phyloP scores from a whole-genome alignment of 179 eudicot genomes.

The Spinacia oleracea region DNA sequence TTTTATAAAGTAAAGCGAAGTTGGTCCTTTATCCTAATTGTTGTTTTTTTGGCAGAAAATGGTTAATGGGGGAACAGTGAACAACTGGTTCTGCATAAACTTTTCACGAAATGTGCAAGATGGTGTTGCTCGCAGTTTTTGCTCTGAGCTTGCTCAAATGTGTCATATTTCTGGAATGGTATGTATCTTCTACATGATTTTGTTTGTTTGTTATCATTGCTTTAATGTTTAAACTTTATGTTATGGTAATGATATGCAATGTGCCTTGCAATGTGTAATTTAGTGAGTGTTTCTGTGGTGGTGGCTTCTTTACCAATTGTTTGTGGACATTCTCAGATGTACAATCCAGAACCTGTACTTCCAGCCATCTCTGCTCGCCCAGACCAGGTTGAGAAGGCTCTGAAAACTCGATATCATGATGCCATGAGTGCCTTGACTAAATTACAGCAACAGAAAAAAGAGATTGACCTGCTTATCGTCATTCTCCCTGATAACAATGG shows the following conservation, averaged over 20 bases:
- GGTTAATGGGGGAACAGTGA: slow-evolving; percentile 82
- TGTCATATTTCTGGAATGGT: slow-evolving; percentile 83
- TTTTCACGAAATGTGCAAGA: slow-evolving; percentile 75
- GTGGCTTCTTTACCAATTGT: background rate
- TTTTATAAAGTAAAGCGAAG: too few relatives aligned
- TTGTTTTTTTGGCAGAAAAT: slow-evolving; percentile 55
- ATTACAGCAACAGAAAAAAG: slow-evolving; percentile 53
- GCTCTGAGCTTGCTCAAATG: slow-evolving; percentile 81
- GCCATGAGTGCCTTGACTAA: slow-evolving; percentile 66
- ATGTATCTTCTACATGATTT: slow-evolving; percentile 12
- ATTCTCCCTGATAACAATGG: slow-evolving; percentile 90
- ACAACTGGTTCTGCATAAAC: slow-evolving; percentile 74
- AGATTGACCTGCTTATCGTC: slow-evolving; percentile 75
- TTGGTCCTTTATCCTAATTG: background rate
- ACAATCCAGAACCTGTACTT: slow-evolving; percentile 63
- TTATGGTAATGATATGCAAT: background rate
- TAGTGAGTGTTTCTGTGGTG: background rate
- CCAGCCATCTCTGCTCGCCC: slow-evolving; percentile 63
- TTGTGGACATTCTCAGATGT: slow-evolving; percentile 37
- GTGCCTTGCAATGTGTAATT: background rate
- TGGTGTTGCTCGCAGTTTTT: slow-evolving; percentile 52
- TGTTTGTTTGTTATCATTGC: background rate
- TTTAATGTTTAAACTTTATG: background rate
- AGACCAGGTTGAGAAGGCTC: slow-evolving; percentile 73
- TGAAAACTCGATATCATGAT: slow-evolving; percentile 68